Evolutionary conservation across 176 grass and related monocot species (phyloP).

Genomic region (Carex pumila): DNA sequence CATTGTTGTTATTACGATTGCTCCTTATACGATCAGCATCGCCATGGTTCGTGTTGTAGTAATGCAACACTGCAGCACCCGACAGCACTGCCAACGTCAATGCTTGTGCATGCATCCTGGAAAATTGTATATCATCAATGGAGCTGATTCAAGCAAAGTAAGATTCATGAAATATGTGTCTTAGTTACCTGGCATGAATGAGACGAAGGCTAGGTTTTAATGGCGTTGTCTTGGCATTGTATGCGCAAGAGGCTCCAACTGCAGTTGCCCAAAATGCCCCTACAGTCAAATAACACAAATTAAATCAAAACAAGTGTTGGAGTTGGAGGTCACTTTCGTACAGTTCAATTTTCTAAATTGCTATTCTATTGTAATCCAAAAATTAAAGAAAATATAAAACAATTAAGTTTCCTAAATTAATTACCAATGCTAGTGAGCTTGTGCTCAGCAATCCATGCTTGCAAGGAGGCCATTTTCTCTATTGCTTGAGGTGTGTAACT

Average conservation of each 20-base stretch:
- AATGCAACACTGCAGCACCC: slow-evolving; percentile 44
- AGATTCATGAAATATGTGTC: no score
- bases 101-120: slow-evolving; percentile 63
- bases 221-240: slow-evolving; percentile 26
- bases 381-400: no score
- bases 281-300: not conserved
- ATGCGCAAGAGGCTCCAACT: slow-evolving; percentile 48
- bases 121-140: no score
- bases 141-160: no score
- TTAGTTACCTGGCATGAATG: slow-evolving; percentile 49
- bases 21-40: not conserved
- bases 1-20: not conserved
- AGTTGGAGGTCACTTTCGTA: no score
- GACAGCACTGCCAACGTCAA: slow-evolving; percentile 61
- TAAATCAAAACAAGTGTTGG: not conserved
- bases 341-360: not conserved
- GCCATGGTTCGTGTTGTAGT: not conserved
- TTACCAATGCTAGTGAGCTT: slow-evolving; percentile 66
- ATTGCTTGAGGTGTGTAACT: no score
- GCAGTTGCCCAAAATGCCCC: slow-evolving; percentile 51
- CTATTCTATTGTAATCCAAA: not conserved
- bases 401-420: not conserved
- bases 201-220: slow-evolving; percentile 45
- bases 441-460: slow-evolving; percentile 70
- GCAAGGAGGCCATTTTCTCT: slow-evolving; percentile 31